Evolutionary conservation across 176 grass and related monocot genomes (phyloP), one percentile per base, ranked within the genome.

Genomic region (Elaeis guineensis): DNA sequence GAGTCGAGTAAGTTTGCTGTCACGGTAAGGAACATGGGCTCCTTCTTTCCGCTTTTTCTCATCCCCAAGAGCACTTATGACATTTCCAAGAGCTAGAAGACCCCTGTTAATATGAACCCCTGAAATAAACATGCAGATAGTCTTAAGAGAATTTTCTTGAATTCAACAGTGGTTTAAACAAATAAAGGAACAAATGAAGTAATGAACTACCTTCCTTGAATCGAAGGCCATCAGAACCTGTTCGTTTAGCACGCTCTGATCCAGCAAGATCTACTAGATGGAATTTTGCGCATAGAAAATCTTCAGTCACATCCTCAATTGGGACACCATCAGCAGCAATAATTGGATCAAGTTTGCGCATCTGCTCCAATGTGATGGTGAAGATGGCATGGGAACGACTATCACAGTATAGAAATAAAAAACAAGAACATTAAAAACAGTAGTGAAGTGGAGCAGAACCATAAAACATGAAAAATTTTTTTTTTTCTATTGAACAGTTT

Each of bases 381-480:
- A 98, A 98, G 84, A 98, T 98, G 75, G 88, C 94, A 93, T 98
- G 94, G 78, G 94, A 98, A 86, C 94, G 88, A 83, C 94, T 98
- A 85, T 86, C 75, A 9, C 51, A 29, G 24, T 22, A 19, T 51
- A 21, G 53, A 44, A 55, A 60, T 53, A 18, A 5, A 15, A 3
- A 59, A 44, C 9, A 67, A 50, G 2, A 23, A 29, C 22, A 60
- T 17, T 32, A 29, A 30, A 44, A 44, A 44, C 11, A 14, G 2
- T 12, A 44, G 4, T 30, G 28, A 30, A 30, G 28, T 30, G 28
- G 28, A 30, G 28, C 21, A 59, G 24, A 59, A 29, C 20, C 55
- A 57, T 25, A 25, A 19, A 59, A 21, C 20, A 22, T 26, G 2
- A 14, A 44, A 14, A 44, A 14, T 12, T 14, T n/a, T n/a, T n/a